Evolutionary conservation across 2,329 filamentous ascomycete species (phyloP).

Genomic region (Fonsecaea pedrosoi): DNA sequence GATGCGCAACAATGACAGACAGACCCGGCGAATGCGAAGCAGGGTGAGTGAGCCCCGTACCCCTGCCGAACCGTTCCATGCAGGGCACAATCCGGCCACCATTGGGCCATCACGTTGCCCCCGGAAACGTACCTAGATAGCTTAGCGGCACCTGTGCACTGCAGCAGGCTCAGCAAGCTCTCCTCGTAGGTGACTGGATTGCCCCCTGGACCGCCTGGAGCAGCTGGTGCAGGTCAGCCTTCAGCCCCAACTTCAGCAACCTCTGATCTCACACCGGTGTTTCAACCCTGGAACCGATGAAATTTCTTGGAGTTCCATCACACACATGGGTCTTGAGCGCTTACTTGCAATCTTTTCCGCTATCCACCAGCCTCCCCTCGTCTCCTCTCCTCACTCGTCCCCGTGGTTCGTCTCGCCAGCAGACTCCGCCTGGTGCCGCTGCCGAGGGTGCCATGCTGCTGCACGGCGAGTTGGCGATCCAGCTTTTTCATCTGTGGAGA

Average conservation of each 20-base stretch:
- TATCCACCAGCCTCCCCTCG: too few species aligned
- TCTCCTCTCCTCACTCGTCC: background rate
- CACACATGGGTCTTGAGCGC: background rate
- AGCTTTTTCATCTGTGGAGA: constrained; percentile 8
- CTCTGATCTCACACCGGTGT: constrained; percentile 3
- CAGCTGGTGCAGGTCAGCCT: background rate
- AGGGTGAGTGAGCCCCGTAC: background rate
- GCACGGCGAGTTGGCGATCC: background rate
- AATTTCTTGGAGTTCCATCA: constrained; percentile 2
- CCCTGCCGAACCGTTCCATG: constrained; percentile 5
- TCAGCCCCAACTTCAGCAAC: constrained; percentile 5
- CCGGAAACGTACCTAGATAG: constrained; percentile 2
- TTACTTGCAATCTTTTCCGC: background rate
- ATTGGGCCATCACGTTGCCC: constrained; percentile 13
- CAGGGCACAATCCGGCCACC: background rate
- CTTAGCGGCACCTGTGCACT: background rate
- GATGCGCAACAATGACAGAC: background rate
- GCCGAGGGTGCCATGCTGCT: constrained; percentile 1
- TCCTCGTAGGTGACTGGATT: background rate
- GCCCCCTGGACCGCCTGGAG: background rate
- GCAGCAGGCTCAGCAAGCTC: background rate
- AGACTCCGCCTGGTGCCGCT: background rate
- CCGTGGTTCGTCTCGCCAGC: constrained; percentile 3
- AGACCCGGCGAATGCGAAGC: background rate
- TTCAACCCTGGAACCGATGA: background rate